These are phyloP conservation scores for Rhizopus sp. DNA, from an alignment of 371 early-diverging fungal species.

Conservation along the genomic window DNA sequence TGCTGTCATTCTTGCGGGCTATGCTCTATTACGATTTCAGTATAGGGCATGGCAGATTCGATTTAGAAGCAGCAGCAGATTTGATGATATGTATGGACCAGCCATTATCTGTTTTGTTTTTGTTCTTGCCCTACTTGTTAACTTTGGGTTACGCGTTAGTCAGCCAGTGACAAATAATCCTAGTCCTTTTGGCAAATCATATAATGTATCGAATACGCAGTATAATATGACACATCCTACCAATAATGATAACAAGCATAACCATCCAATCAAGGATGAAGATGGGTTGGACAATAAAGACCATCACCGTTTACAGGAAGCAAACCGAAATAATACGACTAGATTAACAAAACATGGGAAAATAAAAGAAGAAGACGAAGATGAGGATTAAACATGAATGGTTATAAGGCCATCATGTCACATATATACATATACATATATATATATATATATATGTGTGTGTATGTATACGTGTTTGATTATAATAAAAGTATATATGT, in stretches of 20 bases:
- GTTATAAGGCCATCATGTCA: no score
- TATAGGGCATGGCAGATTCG: conserved; percentile 78
- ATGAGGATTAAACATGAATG: conserved; percentile 4
- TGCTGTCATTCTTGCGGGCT: conserved; percentile 65
- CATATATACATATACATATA: no score
- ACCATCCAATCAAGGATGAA: background rate
- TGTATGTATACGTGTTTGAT: no score
- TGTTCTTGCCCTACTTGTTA: conserved; percentile 73
- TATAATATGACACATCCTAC: background rate
- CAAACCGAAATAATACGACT: background rate
- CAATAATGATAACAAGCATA: no score
- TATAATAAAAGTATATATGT: no score
- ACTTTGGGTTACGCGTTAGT: conserved; percentile 50
- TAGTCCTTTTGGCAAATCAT: conserved; percentile 9
- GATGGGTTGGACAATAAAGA: background rate
- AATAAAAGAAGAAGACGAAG: conserved; percentile 8
- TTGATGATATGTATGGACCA: conserved; percentile 66
- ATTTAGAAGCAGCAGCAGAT: conserved; percentile 49
- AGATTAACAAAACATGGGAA: conserved; percentile 6
- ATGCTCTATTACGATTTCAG: conserved; percentile 80
- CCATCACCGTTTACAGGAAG: background rate
- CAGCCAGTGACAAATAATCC: conserved; percentile 22
- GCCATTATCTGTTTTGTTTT: conserved; percentile 76
- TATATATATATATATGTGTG: no score
- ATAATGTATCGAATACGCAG: conserved; percentile 1